Base-by-base conservation (phyloP, 768 basidiomycete genomes). In the Boletus sensibilis region DNA sequence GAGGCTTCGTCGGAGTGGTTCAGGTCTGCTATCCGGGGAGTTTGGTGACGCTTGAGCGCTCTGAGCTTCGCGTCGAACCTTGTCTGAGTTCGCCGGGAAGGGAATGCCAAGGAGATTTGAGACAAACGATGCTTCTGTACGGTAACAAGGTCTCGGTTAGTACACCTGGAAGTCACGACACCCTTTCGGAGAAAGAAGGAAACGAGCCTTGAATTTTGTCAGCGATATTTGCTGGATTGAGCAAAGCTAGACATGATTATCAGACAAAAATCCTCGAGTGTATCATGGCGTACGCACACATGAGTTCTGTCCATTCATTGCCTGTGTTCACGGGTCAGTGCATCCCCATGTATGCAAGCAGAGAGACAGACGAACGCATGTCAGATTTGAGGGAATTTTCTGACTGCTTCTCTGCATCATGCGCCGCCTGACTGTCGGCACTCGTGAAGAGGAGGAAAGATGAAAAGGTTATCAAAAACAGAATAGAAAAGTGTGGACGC, bases 341-440 rank as follows among this genome's bases (percentile, higher is more conserved):
- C 23, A 34, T n/a, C 11, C 35, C 0, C 18, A 11, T 7, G 33
- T n/a, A 38, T 3, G 23, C 20, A 27, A 35, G 29, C 11, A 42
- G 12, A 42, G 38, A 46, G 29, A 60, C 57, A 46, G 29, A 60
- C 57, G 8, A 40, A 64, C 55, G 1, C 2, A 9, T 25, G 27
- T 34, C 23, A 8, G 20, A 53, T 16, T 42, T 37, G 3, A 20
- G 14, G 13, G 18, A 2, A 21, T 16, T 20, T 14, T 45, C 37
- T 1, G 35, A 33, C 4, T 14, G 29, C 23, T n/a, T 29, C 18
- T 27, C 27, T 25, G 16, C 14, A 42, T 42, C 34, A 10, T 46
- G 49, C 8, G 18, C 13, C 25, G 27, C 44, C 14, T 21, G 39
- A 23, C 33, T 33, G 14, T 42, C 39, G 10, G 54, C 52, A 27